phyloP scores from a whole-genome alignment of 768 basidiomycete genomes.

The Leccinum uliginosum region DNA sequence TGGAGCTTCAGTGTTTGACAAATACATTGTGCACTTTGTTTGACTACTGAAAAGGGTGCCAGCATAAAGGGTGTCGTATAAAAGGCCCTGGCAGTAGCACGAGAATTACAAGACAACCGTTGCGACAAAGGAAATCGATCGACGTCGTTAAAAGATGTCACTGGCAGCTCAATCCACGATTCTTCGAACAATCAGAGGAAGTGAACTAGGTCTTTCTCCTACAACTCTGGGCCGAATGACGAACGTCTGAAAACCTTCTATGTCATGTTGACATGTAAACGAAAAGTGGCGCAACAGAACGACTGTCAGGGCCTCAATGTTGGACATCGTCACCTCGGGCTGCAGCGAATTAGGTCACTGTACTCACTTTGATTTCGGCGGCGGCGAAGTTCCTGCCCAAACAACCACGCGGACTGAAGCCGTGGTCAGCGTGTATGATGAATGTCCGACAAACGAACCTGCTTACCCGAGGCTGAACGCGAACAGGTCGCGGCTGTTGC shows the following conservation, averaged over 20 bases:
- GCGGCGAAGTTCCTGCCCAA: slow-evolving; percentile 56
- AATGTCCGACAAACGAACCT: neutral
- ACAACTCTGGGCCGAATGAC: slow-evolving; percentile 57
- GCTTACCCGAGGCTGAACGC: slow-evolving; percentile 58
- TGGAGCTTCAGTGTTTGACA: neutral
- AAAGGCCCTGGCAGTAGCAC: neutral
- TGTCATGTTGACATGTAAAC: slow-evolving; percentile 47
- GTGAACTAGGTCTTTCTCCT: slow-evolving; percentile 50
- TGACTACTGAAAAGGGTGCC: neutral
- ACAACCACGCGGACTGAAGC: slow-evolving; percentile 51
- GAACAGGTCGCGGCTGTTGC: slow-evolving; percentile 42
- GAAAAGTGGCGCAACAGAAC: slow-evolving; percentile 52
- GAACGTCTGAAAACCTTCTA: slow-evolving; percentile 63
- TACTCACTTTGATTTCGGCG: slow-evolving; percentile 54
- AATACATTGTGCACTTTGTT: neutral
- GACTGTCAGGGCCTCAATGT: slow-evolving; percentile 38
- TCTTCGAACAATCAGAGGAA: slow-evolving; percentile 47
- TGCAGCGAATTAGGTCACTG: slow-evolving; percentile 18
- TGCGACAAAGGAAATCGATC: neutral
- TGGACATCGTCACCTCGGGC: neutral
- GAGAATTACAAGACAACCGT: neutral
- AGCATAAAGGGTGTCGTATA: neutral
- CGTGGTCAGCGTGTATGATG: slow-evolving; percentile 10
- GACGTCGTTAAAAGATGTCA: neutral
- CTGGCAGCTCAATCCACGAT: slow-evolving; percentile 14